Evolutionary conservation across 1,284 basidiomycete genomes (phyloP), one percentile per base, ranked within the genome.

Genomic region (Trametes polyzona): DNA sequence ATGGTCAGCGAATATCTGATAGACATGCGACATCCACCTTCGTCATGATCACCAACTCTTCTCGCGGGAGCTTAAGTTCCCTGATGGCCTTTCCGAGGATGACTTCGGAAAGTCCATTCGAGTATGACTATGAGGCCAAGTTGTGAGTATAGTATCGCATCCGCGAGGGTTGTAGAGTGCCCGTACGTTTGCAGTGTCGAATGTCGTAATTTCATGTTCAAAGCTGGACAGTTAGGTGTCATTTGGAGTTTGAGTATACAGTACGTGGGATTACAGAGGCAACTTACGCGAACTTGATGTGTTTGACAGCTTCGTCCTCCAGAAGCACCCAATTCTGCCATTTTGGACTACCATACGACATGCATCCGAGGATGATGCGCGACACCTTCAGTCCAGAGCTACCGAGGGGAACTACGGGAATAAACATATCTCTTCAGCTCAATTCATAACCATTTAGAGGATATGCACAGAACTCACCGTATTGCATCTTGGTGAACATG

Each of bases 41-140:
- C 37, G 83, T 84, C 70, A 85, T 71, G 55, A 85, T 74, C 16
- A 86, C 81, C n/a, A 84, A 74, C 61, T 81, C 78, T 16, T 82
- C 79, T 14, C 86, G 75, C 3, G 82, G 81, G 19, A 86, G 73
- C 23, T 80, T 70, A 60, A 78, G 74, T 62, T 81, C 67, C 63
- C 81, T 82, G 65, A 87, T 79, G 2, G 83, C 84, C 61, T 84
- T 81, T 14, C 85, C 84, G 35, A 87, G 74, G 57, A 84, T 77
- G 24, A 76, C 66, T 68, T 87, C 83, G 7, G 77, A 80, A 29
- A 77, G 70, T 14, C 83, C 83, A 46, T 78, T 75, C 35, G 76
- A 73, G 67, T 70, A 69, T 1, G 57, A 54, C 67, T 66, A 40
- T 24, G n/a, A n/a, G n/a, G n/a, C 30, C 8, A 32, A 32, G 30